phyloP scores from a whole-genome alignment of 1,284 basidiomycete genomes.

The Boletus mariae region DNA sequence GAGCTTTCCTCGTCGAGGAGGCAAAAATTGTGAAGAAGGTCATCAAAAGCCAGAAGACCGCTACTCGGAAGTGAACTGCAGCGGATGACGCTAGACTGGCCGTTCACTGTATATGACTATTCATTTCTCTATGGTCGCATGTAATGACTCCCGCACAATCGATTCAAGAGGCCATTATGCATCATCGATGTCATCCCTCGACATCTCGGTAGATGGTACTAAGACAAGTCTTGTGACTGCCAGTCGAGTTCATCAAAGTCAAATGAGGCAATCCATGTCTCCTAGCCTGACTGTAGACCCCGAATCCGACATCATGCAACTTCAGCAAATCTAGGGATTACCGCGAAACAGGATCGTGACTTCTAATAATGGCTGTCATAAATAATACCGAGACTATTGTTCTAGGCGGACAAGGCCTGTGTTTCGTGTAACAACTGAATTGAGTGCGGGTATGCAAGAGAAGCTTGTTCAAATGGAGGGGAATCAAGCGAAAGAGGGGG shows the following conservation, averaged over 20 bases:
- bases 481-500: conserved; percentile 74
- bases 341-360: conserved; percentile 1
- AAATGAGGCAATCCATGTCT: no score
- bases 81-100: background rate
- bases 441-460: conserved; percentile 13
- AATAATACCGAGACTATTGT: conserved; percentile 15
- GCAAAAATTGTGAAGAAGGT: conserved; percentile 99
- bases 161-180: conserved; percentile 4
- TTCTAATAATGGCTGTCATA: conserved; percentile 16
- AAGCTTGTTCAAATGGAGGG: conserved; percentile 39
- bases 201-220: background rate
- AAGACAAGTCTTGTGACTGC: background rate
- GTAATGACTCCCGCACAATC: conserved; percentile 16
- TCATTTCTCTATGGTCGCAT: conserved; percentile 5
- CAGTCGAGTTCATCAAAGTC: background rate
- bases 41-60: conserved; percentile 71
- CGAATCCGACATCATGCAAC: background rate
- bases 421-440: conserved; percentile 13
- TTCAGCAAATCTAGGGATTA: background rate
- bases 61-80: conserved; percentile 22
- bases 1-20: conserved; percentile 99
- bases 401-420: conserved; percentile 21
- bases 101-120: conserved; percentile 8
- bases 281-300: no score
- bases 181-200: background rate